Percentiles rank a stretch among this genome's conserved stretches.
These are phyloP conservation scores for Paraleonurus japonicus DNA, from an alignment of 257 asterid species.

Conservation along the genomic window DNA sequence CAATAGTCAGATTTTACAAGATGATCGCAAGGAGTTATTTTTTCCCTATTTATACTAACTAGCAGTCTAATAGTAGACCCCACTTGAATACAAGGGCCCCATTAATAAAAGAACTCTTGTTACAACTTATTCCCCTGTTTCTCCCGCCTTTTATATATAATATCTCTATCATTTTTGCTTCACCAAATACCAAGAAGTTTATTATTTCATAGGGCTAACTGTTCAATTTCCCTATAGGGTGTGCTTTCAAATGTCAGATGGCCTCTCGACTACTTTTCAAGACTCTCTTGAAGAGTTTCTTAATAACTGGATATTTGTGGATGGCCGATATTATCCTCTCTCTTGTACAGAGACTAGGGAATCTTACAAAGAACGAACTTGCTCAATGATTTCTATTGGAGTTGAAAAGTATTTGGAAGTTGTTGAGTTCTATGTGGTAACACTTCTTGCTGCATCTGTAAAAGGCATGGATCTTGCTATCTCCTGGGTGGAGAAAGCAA, in stretches of 20 bases:
- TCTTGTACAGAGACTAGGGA: slow-evolving; percentile 30
- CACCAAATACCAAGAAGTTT: neutral
- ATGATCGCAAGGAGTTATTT: no score
- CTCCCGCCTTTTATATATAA: no score
- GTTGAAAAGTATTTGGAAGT: slow-evolving; percentile 63
- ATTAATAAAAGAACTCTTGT: no score
- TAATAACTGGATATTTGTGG: slow-evolving; percentile 53
- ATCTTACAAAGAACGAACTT: slow-evolving; percentile 32
- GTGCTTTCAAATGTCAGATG: slow-evolving; percentile 63
- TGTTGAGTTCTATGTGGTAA: slow-evolving; percentile 74
- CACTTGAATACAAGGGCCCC: no score
- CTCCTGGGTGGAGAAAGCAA: slow-evolving; percentile 77
- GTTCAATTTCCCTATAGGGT: slow-evolving; percentile 40
- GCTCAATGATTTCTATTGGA: slow-evolving; percentile 37
- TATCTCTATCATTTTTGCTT: no score
- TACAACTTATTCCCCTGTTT: no score
- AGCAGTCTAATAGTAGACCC: no score
- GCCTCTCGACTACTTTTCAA: slow-evolving; percentile 46
- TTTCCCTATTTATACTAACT: no score
- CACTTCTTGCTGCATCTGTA: slow-evolving; percentile 47
- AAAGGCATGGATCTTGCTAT: slow-evolving; percentile 62
- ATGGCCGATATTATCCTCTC: slow-evolving; percentile 42
- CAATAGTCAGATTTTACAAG: no score
- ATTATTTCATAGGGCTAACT: slow-evolving; percentile 10
- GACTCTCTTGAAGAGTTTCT: slow-evolving; percentile 71